Base-by-base conservation (phyloP, 2,329 filamentous ascomycete species). In the Allantophomopsis lycopodina region DNA sequence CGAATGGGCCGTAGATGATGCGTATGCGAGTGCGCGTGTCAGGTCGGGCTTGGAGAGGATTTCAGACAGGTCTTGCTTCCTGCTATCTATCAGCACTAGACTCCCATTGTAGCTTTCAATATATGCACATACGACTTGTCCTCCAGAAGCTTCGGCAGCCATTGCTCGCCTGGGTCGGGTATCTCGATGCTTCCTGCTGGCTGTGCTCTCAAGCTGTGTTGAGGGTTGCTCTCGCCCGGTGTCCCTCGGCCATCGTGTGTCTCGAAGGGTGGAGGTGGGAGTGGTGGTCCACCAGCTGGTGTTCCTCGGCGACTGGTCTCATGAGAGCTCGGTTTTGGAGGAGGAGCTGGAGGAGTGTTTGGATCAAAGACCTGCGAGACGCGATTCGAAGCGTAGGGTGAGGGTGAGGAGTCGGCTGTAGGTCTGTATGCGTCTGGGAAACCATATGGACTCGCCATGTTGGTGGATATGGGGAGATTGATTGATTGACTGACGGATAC, bases 11-110 rank as follows among this genome's bases (percentile, higher is more conserved):
- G 79, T 79, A 6, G 65, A 59, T 7, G 74, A 68, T 44, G 76
- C 68, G 57, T 82, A 71, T 32, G 84, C 74, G 20, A 95, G 71
- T n/a, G 85, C 78, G 34, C 76, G 69, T 46, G 94, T 75, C 17
- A 93, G 70, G 17, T 66, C 52, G 1, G 78, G 73, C 43, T 70
- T 71, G 46, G 73, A 66, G 43, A 87, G 68, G 37, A 87, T 69
- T 36, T 76, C 68, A 40, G 81, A 72, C 10, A 95, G 74, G 59
- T 95, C 82, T 53, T 83, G 72, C 51, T 86, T 89, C 38, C 86
- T 85, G 54, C 18, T 48, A 40, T 33, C 32, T 36, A 45, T 47
- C 39, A 48, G 39, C 28, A 42, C 18, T 40, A 44, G 30, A 36
- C 41, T 33, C 12, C 13, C 37, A 7, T 40, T 32, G 35, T 44